Evolutionary conservation across 1,139 yeast genomes (phyloP), one percentile per base, ranked within the genome.

Genomic region (Scheffersomyces illinoinensis): DNA sequence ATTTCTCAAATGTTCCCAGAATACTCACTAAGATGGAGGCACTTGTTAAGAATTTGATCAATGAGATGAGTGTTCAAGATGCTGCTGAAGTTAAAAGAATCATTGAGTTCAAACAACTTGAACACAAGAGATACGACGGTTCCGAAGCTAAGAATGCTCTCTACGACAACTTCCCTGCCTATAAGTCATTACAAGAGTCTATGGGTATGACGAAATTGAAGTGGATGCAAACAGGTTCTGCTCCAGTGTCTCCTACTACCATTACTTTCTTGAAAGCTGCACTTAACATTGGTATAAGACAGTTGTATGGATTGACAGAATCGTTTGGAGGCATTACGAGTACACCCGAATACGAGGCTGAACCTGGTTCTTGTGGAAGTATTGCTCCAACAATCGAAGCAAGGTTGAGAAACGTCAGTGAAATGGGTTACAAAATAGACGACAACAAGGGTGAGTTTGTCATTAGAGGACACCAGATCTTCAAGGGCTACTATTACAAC

Each of bases 381-480:
- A 49, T 58, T 2, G 57, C 57, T 43, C 56, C 59, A 1, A 18
- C 57, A 0, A 54, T 55, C 20, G 63, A 61, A 52, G 54, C 55
- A 47, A 58, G 57, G 53, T 58, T 60, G 53, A 77, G 84, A 61
- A 91, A 87, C 62, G 81, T 88, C 21, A 90, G 91, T 1, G 85
- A 81, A 56, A 85, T 89, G 87, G 84, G 85, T 12, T 89, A 90
- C 69, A 68, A 71, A 43, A 77, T 83, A 14, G 62, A 66, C 43
- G 83, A 82, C 8, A 56, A 55, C 52, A 50, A 56, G 53, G 87
- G 87, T 54, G 96, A 90, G 69, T 74, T 90, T 58, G 77, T 84
- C 71, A 70, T 90, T 47, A 79, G 93, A 58, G 95, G 96, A 1
- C 86, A 90, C 5, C 91, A 86, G 67, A 77, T 86, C 50, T 88